phyloP scores from a whole-genome alignment of 768 basidiomycete species.

The Phanerochaete carnosa region DNA sequence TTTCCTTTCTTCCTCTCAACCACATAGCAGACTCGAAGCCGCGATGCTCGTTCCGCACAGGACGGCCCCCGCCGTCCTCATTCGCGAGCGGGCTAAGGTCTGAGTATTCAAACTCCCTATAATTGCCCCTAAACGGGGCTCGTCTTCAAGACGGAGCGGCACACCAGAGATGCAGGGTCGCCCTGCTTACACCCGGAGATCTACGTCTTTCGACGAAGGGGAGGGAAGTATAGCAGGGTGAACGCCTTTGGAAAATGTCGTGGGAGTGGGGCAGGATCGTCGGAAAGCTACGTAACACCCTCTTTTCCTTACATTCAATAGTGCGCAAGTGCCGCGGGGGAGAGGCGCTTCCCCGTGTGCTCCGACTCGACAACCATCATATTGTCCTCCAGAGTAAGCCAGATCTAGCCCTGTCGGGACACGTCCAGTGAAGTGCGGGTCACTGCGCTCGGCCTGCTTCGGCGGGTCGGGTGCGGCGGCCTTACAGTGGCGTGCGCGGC shows the following conservation, averaged over 20 bases:
- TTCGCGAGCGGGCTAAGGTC: slow-evolving; percentile 16
- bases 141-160: slow-evolving; percentile 7
- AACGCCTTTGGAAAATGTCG: slow-evolving; percentile 10
- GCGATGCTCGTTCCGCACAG: slow-evolving; percentile 14
- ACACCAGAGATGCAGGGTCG: slow-evolving; percentile 7
- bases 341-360: slow-evolving; percentile 1
- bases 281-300: slow-evolving; percentile 13
- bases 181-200: slow-evolving; percentile 5
- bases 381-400: background rate
- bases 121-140: slow-evolving; percentile 7
- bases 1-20: background rate
- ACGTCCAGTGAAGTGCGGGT: background rate
- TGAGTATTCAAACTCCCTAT: slow-evolving; percentile 10
- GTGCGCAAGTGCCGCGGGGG: background rate
- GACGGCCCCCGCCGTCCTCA: slow-evolving; percentile 4
- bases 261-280: slow-evolving; percentile 7
- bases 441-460: background rate
- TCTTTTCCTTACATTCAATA: slow-evolving; percentile 7
- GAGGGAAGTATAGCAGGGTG: background rate
- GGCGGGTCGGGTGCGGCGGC: background rate
- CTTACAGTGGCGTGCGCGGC: slow-evolving; percentile 3
- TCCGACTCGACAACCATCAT: background rate
- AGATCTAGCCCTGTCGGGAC: background rate
- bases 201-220: background rate
- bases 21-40: slow-evolving; percentile 14